Percentiles rank a stretch among this genome's conserved stretches.
Evolutionary conservation across 441 rosid genomes (phyloP).

Genomic region (Adansonia rubrostipa): DNA sequence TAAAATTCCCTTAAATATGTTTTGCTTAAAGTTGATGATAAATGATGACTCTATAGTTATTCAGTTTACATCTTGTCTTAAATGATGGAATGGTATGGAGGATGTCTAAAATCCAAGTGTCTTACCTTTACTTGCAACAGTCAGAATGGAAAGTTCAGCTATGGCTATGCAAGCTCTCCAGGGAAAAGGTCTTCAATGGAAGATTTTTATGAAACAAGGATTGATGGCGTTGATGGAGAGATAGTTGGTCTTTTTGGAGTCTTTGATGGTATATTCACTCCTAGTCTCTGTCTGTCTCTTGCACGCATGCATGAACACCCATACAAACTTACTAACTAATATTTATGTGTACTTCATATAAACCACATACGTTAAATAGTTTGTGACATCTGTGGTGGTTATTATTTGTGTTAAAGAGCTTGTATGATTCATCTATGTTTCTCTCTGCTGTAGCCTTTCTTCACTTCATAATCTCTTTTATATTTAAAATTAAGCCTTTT

Average conservation of each 20-base stretch:
- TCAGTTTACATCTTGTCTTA: slow-evolving; percentile 4
- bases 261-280: slow-evolving; percentile 72
- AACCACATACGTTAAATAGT: not conserved
- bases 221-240: slow-evolving; percentile 88
- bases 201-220: slow-evolving; percentile 93
- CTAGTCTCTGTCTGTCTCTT: not conserved
- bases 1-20: slow-evolving; percentile 1
- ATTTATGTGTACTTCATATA: slow-evolving; percentile 4
- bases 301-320: not conserved
- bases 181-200: slow-evolving; percentile 99
- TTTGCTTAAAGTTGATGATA: slow-evolving; percentile 2
- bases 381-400: not conserved
- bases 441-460: not conserved
- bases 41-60: not conserved
- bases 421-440: not conserved
- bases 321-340: not conserved
- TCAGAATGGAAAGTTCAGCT: slow-evolving; percentile 89
- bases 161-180: slow-evolving; percentile 98
- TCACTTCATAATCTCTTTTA: not conserved
- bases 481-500: not conserved
- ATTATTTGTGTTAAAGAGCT: not conserved
- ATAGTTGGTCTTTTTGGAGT: slow-evolving; percentile 96
- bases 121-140: slow-evolving; percentile 50
- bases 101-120: slow-evolving; percentile 12
- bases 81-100: slow-evolving; percentile 14